Base-by-base conservation (phyloP, 305 asterid genomes). In the Fraxinus nigra region DNA sequence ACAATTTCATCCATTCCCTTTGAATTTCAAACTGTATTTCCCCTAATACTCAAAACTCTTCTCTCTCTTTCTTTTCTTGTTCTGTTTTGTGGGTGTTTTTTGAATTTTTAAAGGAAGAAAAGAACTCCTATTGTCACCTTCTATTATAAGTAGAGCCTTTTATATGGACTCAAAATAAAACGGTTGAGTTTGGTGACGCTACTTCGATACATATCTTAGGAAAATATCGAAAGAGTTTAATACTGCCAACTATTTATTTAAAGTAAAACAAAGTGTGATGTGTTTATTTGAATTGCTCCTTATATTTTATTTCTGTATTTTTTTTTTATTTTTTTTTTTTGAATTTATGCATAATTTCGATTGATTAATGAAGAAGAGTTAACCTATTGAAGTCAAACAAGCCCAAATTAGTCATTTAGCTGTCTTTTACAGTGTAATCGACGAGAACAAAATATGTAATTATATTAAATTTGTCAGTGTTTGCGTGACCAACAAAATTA, bases 1-100 rank as follows among this genome's bases (percentile, higher is more conserved):
- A 86, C 82, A 18, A 87, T 81, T 7, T 92, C 95, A 38, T 89
- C 89, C 97, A 92, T 94, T 13, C 56, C 77, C 80, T 77, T 24
- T 80, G 4, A 51, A 51, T 16, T 51, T 51, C 24, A n/a, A 51
- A 51, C 63, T 51, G 61, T 16, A 4, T 48, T 51, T 51, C 63
- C 24, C 63, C 63, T 5, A 16, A 51, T 16, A n/a, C 20, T 51
- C 61, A 3, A 16, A 16, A n/a, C n/a, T n/a, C 61, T n/a, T n/a
- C 1, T 51, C 18, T 46, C 0, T 43, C 18, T 40, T 35, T 51
- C 63, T 28, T 26, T 30, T 33, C 75, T 80, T 77, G 81, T 65
- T 79, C 48, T 77, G 40, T 69, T 78, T 67, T 51, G 24, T 24
- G 38, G 26, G 84, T 16, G 63, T 75, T 75, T 79, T 85, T 24